Percentiles rank a stretch among this genome's conserved stretches.
These are phyloP conservation scores for Apiospora saccharicola DNA, from an alignment of 2,329 filamentous ascomycete species.

Conservation along the genomic window DNA sequence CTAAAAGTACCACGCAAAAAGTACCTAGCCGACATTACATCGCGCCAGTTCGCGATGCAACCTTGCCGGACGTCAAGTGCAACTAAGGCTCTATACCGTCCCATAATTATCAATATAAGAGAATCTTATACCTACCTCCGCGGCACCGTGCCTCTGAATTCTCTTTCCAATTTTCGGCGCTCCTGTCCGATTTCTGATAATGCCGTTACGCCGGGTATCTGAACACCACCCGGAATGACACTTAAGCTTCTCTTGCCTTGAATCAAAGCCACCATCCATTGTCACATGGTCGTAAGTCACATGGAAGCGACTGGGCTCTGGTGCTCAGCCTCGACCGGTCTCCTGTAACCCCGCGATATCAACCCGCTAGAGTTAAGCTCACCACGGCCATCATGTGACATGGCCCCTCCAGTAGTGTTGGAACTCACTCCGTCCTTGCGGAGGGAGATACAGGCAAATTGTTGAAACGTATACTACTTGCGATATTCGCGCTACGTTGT, in stretches of 20 bases:
- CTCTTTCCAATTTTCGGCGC: neutral
- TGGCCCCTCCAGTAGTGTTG: neutral
- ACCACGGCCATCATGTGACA: neutral
- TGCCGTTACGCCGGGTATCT: neutral
- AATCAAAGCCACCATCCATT: neutral
- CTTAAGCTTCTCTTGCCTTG: neutral
- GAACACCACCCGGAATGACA: neutral
- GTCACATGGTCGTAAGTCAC: neutral
- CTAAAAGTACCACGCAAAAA: neutral
- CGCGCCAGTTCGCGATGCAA: constrained; percentile 11
- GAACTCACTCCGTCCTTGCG: neutral
- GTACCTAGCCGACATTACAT: constrained; percentile 8
- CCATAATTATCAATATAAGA: constrained; percentile 1
- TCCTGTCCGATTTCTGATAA: neutral
- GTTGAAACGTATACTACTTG: neutral
- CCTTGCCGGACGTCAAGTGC: constrained; percentile 1
- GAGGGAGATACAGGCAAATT: neutral
- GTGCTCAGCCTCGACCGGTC: neutral
- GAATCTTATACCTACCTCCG: neutral
- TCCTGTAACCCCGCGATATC: constrained; percentile 1
- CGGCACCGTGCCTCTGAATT: neutral
- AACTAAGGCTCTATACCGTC: neutral
- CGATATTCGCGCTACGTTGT: neutral
- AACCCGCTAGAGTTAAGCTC: constrained; percentile 7
- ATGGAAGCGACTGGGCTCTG: neutral